Evolutionary conservation across 2,329 filamentous ascomycete genomes (phyloP), one percentile per base, ranked within the genome.

Genomic region (Escovopsis sp.): DNA sequence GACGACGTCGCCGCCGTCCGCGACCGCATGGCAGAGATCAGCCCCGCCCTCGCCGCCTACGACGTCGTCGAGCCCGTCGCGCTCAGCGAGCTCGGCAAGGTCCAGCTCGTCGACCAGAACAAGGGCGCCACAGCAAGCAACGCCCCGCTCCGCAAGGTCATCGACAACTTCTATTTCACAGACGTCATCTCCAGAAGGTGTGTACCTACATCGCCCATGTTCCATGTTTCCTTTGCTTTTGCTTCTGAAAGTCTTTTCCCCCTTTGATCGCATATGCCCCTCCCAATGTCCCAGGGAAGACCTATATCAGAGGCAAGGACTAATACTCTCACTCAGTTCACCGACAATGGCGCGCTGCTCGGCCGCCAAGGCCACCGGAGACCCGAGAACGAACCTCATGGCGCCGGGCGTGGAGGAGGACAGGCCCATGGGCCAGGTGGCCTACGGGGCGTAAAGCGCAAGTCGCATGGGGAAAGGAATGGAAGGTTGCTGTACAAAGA

Each of bases 341-440:
- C 87, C 90, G 35, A 98, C 90, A 39, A 98, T 98, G 90, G 90
- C 90, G 41, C 82, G 90, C 55, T 94, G 86, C 70, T 93, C 86
- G 34, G 88, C 84, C 35, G 82, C 87, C 46, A 96, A 94, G 72
- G 81, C 79, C 39, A 77, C 76, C 9, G 76, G 78, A 41, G 82
- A 86, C 61, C 72, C 79, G 38, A 68, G 81, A 57, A 86, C 76
- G 37, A 84, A 86, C 61, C 73, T 84, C 46, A 79, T 86, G 77
- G 79, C 79, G 36, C 67, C 78, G 16, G 81, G 80, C 36, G 68
- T 73, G 55, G 67, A 70, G 50, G 68, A 74, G 48, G 70, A 74
- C 47, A 70, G 62, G 57, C 71, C 71, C 4, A 65, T 70, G 63
- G 71, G 71, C 34, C 71, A 75, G 54, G 54, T 74, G 37, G 70